These are phyloP conservation scores for Colletotrichum spaethianum DNA, from an alignment of 2,329 filamentous ascomycete genomes.

Conservation along the genomic window DNA sequence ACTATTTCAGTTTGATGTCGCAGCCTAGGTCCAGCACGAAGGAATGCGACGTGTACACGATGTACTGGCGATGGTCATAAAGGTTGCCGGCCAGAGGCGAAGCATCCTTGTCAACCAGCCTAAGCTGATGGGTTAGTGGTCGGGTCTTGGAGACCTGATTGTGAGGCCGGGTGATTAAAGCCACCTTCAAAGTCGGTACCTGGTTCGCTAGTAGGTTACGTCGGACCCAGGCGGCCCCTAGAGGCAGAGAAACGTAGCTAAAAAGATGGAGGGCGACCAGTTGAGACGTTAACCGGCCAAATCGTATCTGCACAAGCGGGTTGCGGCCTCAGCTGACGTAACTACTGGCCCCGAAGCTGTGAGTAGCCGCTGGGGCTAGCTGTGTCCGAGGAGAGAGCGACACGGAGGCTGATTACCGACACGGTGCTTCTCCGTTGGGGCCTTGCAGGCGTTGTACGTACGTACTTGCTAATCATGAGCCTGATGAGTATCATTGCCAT, in stretches of 20 bases:
- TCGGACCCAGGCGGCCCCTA: constrained; percentile 2
- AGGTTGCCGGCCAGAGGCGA: background rate
- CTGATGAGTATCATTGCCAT: constrained; percentile 1
- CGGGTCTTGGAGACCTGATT: background rate
- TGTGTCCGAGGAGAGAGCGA: constrained; percentile 4
- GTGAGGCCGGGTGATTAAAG: constrained; percentile 12
- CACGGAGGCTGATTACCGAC: constrained; percentile 21
- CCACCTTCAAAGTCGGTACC: constrained; percentile 6
- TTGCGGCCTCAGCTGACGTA: constrained; percentile 32
- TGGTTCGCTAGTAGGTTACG: constrained; percentile 28
- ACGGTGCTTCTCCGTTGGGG: constrained; percentile 13
- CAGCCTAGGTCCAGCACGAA: background rate
- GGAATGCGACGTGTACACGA: background rate
- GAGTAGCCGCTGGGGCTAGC: constrained; percentile 29
- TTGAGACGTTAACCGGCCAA: constrained; percentile 27
- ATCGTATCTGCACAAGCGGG: constrained; percentile 23
- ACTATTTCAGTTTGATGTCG: background rate
- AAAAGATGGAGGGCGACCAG: constrained; percentile 19
- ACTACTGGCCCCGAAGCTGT: constrained; percentile 17
- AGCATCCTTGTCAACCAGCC: constrained; percentile 17
- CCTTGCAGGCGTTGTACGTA: background rate
- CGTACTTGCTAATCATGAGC: background rate
- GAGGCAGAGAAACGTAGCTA: constrained; percentile 12
- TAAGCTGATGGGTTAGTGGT: background rate
- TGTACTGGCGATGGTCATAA: background rate